Percentiles rank a stretch among this genome's conserved stretches.
These are phyloP conservation scores for Viola pubescens DNA, from an alignment of 441 rosid species.

Conservation along the genomic window DNA sequence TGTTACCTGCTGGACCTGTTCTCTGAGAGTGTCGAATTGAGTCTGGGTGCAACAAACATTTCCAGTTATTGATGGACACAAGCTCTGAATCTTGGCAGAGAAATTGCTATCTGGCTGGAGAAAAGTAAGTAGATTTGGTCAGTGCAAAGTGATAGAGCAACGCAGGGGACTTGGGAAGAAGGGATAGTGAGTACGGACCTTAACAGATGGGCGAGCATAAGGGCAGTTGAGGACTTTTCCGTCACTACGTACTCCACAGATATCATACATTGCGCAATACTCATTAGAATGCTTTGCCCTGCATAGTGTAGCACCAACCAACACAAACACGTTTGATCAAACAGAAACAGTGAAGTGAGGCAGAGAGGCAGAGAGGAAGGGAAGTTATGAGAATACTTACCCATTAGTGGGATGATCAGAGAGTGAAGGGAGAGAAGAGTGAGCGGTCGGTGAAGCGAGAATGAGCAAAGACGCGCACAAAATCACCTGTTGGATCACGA, in stretches of 20 bases:
- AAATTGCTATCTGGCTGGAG: constrained; percentile 68
- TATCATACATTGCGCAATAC: constrained; percentile 85
- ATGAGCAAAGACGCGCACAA: no score
- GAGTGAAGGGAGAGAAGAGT: no score
- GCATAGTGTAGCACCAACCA: constrained; percentile 5
- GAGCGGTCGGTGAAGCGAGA: no score
- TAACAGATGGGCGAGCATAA: constrained; percentile 49
- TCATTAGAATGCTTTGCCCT: constrained; percentile 48
- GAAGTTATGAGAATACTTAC: no score
- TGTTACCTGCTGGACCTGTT: constrained; percentile 80
- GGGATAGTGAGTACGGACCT: constrained; percentile 26
- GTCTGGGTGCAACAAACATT: constrained; percentile 84
- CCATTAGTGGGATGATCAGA: no score
- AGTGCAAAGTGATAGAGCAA: no score
- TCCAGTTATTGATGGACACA: constrained; percentile 86
- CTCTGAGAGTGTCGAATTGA: constrained; percentile 69
- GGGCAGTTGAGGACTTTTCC: constrained; percentile 81
- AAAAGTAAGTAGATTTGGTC: neutral
- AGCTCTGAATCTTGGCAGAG: constrained; percentile 82
- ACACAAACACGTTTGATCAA: no score
- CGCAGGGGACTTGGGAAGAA: no score
- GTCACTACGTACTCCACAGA: constrained; percentile 71
- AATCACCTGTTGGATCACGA: no score
- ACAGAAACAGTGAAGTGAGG: no score
- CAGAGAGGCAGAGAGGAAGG: no score